A percentile compares a stretch with the other conserved stretches of the same genome.
Evolutionary conservation across 1,284 basidiomycete species (phyloP).

Genomic region (Leccinum griseonigrum): DNA sequence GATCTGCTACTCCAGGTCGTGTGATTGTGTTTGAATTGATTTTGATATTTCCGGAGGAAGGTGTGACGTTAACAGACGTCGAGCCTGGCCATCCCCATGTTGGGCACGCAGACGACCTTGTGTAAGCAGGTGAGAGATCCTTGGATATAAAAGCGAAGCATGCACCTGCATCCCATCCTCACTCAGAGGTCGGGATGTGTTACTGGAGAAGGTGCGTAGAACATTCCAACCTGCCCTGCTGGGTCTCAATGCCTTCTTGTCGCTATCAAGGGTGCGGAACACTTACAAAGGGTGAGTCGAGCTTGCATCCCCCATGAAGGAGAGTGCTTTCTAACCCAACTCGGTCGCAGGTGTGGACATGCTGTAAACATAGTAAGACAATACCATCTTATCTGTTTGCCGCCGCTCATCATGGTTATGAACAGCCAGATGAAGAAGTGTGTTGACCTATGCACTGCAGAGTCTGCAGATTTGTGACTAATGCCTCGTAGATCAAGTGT

Average conservation of each 20-base stretch:
- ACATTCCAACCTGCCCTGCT: not conserved
- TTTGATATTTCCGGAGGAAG: constrained; percentile 22
- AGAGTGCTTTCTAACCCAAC: constrained; percentile 7
- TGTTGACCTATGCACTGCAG: constrained; percentile 9
- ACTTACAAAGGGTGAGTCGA: constrained; percentile 44
- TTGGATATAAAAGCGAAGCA: constrained; percentile 29
- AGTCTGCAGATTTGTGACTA: constrained; percentile 8
- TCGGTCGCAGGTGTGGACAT: constrained; percentile 53
- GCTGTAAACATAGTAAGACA: constrained; percentile 49
- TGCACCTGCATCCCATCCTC: constrained; percentile 8
- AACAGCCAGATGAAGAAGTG: constrained; percentile 65
- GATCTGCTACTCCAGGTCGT: constrained; percentile 30
- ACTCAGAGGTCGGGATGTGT: constrained; percentile 36
- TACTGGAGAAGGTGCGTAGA: constrained; percentile 40
- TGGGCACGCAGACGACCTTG: constrained; percentile 20
- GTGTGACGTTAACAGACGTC: constrained; percentile 33
- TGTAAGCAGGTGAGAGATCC: constrained; percentile 32
- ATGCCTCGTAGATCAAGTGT: constrained; percentile 55
- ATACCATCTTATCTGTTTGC: constrained; percentile 3
- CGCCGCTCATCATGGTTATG: constrained; percentile 9
- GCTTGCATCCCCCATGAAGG: not conserved
- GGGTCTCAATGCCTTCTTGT: constrained; percentile 6
- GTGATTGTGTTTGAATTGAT: constrained; percentile 31
- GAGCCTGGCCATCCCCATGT: constrained; percentile 30
- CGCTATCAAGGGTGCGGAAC: constrained; percentile 45